These are phyloP conservation scores for Neoboletus magnificus DNA, from an alignment of 768 basidiomycete species.

Conservation along the genomic window DNA sequence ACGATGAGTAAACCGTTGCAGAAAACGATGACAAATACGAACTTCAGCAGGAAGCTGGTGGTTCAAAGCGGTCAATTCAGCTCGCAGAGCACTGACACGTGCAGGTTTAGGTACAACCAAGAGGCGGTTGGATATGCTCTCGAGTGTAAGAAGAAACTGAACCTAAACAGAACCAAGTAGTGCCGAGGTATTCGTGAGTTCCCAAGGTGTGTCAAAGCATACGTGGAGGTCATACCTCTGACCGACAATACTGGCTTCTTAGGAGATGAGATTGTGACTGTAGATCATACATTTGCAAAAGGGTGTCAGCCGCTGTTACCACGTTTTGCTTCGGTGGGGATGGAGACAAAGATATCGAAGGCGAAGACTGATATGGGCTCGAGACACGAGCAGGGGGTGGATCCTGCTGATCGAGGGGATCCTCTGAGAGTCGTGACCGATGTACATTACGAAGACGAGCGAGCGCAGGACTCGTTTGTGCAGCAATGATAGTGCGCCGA, in stretches of 20 bases:
- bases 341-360: conserved; percentile 53
- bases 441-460: conserved; percentile 53
- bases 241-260: conserved; percentile 83
- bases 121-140: conserved; percentile 89
- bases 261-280: conserved; percentile 69
- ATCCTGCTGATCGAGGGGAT: conserved; percentile 72
- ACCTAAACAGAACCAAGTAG: conserved; percentile 43
- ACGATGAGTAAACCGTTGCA: background rate
- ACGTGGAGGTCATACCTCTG: conserved; percentile 56
- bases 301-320: conserved; percentile 45
- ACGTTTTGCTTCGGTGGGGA: conserved; percentile 45
- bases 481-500: conserved; percentile 54
- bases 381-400: conserved; percentile 32
- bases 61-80: conserved; percentile 92
- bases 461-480: conserved; percentile 73
- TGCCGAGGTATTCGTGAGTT: background rate
- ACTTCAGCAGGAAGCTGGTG: conserved; percentile 97
- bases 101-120: conserved; percentile 92
- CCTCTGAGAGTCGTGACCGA: conserved; percentile 60
- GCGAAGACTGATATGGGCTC: conserved; percentile 67
- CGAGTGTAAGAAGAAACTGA: conserved; percentile 82
- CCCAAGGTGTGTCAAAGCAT: background rate
- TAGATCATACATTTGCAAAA: conserved; percentile 67
- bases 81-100: conserved; percentile 91
- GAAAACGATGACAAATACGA: conserved; percentile 15